These are phyloP conservation scores for Oligophagozyma castellii DNA, from an alignment of 1,139 yeast genomes.

Conservation along the genomic window DNA sequence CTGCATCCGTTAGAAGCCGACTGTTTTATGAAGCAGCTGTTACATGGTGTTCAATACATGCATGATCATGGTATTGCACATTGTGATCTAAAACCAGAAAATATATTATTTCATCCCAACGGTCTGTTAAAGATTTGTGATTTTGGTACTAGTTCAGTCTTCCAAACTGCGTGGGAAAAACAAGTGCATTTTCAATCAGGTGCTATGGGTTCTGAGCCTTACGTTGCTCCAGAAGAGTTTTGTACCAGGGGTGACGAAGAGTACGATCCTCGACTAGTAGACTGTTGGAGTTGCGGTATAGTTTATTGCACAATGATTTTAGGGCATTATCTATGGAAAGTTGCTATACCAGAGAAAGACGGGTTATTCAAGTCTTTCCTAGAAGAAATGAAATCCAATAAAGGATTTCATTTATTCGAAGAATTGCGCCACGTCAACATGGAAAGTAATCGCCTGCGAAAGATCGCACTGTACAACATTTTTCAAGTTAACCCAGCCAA, in stretches of 20 bases:
- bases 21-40: conserved; percentile 54
- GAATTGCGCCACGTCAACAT: conserved; percentile 24
- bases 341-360: conserved; percentile 28
- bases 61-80: conserved; percentile 68
- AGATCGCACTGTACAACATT: conserved; percentile 40
- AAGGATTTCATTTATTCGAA: conserved; percentile 22
- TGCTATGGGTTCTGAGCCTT: conserved; percentile 65
- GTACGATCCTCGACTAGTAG: conserved; percentile 49
- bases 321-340: conserved; percentile 40
- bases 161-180: conserved; percentile 57
- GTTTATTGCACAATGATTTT: conserved; percentile 39
- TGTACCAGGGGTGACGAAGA: conserved; percentile 23
- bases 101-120: conserved; percentile 36
- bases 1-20: conserved; percentile 47
- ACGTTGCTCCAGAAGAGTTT: conserved; percentile 63
- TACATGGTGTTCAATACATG: conserved; percentile 52
- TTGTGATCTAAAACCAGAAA: conserved; percentile 62
- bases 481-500: conserved; percentile 41
- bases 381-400: conserved; percentile 26
- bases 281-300: conserved; percentile 60
- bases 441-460: conserved; percentile 30
- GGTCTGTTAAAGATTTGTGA: conserved; percentile 49
- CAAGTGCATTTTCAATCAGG: conserved; percentile 39
- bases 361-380: conserved; percentile 17
- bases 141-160: conserved; percentile 69